phyloP scores from a whole-genome alignment of 202 grass and related monocot species.

The Musa balbisiana region DNA sequence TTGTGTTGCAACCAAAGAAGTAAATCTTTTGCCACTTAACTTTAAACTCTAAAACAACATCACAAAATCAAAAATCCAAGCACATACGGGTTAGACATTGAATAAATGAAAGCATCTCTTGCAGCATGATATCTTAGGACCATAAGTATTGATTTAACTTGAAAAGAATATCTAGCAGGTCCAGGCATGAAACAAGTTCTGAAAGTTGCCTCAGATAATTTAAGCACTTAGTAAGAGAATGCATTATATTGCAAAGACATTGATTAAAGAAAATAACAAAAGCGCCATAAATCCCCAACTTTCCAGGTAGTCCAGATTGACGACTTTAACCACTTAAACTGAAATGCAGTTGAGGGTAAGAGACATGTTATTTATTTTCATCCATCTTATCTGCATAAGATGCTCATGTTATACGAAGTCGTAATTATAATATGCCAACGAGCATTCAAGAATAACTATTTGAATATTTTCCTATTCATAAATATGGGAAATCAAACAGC shows the following conservation, averaged over 20 bases:
- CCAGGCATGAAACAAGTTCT: not conserved
- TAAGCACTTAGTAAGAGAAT: not conserved
- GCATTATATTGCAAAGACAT: not conserved
- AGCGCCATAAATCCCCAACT: no score
- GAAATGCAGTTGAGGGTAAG: not conserved
- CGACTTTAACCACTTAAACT: not conserved
- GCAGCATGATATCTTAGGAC: not conserved
- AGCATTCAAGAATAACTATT: not conserved
- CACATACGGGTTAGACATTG: not conserved
- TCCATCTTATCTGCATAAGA: not conserved
- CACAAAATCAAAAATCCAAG: not conserved
- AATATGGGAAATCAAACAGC: not conserved
- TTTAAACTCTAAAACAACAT: constrained; percentile 43
- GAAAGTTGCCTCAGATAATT: not conserved
- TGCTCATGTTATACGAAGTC: not conserved
- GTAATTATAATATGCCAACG: not conserved
- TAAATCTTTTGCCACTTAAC: constrained; percentile 46
- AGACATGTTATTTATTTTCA: not conserved
- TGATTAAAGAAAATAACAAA: not conserved
- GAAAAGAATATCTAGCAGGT: not conserved
- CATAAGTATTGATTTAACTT: no score
- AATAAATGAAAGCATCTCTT: not conserved
- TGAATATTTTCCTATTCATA: not conserved
- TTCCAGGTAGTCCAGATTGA: no score
- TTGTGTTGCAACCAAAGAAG: constrained; percentile 73